A percentile compares a stretch with the other conserved stretches of the same genome.
These are phyloP conservation scores for Saprolegnia diclina DNA, from an alignment of 352 stramenopile genomes.

Conservation along the genomic window DNA sequence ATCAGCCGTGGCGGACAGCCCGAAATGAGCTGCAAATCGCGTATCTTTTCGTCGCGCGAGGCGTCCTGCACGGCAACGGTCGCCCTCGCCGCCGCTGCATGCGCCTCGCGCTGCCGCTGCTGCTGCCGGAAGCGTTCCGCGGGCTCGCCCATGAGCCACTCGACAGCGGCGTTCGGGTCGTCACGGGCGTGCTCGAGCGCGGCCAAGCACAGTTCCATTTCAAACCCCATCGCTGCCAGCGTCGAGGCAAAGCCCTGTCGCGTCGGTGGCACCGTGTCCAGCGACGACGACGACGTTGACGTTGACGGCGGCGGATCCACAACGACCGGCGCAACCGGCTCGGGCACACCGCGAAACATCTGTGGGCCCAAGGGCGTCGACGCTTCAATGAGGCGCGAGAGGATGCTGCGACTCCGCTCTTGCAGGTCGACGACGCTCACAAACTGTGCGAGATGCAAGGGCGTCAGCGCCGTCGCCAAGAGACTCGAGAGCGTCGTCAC, in stretches of 20 bases:
- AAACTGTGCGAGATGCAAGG: slow-evolving; percentile 61
- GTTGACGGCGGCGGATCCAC: neutral
- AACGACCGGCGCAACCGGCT: slow-evolving; percentile 35
- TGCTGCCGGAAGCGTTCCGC: neutral
- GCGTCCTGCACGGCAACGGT: neutral
- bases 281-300: neutral
- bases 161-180: slow-evolving; percentile 75
- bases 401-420: slow-evolving; percentile 76
- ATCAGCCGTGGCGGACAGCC: slow-evolving; percentile 63
- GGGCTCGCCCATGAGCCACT: slow-evolving; percentile 74
- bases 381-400: slow-evolving; percentile 77
- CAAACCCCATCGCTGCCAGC: slow-evolving; percentile 81
- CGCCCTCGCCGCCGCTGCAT: neutral
- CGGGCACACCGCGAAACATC: slow-evolving; percentile 67
- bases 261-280: slow-evolving; percentile 12
- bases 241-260: slow-evolving; percentile 75
- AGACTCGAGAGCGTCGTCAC: slow-evolving; percentile 33
- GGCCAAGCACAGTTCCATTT: slow-evolving; percentile 83
- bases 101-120: neutral
- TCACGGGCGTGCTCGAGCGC: slow-evolving; percentile 74
- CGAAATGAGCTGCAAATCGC: slow-evolving; percentile 69
- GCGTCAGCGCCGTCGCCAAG: slow-evolving; percentile 53
- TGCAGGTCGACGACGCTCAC: slow-evolving; percentile 69
- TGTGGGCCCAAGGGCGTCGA: slow-evolving; percentile 65
- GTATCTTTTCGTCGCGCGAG: slow-evolving; percentile 51